Conservation (phyloP, 1,139 yeast species). For the Yamadazyma triangularis region DNA sequence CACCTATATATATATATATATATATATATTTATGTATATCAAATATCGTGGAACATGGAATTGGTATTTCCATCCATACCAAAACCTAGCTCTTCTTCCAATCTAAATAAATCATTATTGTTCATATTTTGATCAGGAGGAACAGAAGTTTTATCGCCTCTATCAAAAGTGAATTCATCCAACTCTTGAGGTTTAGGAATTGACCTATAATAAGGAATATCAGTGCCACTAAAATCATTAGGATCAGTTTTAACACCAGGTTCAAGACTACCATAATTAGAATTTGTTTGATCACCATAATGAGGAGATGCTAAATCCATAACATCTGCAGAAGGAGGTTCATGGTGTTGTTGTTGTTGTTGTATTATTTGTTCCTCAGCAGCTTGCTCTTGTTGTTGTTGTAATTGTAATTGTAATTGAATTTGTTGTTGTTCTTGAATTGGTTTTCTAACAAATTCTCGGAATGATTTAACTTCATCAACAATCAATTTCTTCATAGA, state of each 20-base stretch:
- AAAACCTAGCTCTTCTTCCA: conserved; percentile 46
- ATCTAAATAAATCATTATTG: conserved; percentile 28
- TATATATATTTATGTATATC: background rate
- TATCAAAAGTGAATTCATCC: conserved; percentile 34
- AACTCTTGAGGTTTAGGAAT: conserved; percentile 48
- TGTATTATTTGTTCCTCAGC: conserved; percentile 52
- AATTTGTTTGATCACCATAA: conserved; percentile 7
- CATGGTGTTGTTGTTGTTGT: conserved; percentile 30
- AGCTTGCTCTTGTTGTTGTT: conserved; percentile 28
- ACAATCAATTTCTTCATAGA: conserved; percentile 73
- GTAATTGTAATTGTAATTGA: conserved; percentile 34
- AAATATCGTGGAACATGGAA: conserved; percentile 2
- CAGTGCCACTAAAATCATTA: conserved; percentile 17
- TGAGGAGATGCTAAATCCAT: conserved; percentile 16
- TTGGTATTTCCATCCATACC: conserved; percentile 39
- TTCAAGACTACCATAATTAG: conserved; percentile 9
- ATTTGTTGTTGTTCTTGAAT: conserved; percentile 59
- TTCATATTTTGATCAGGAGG: conserved; percentile 2
- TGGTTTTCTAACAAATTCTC: conserved; percentile 79
- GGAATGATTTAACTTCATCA: conserved; percentile 74
- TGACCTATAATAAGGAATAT: conserved; percentile 29
- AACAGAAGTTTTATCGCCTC: conserved; percentile 5
- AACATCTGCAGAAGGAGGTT: conserved; percentile 20
- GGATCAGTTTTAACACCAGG: conserved; percentile 32
- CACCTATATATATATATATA: background rate